Base-by-base conservation (phyloP, 148 eudicot species). In the Arbutus unedo region DNA sequence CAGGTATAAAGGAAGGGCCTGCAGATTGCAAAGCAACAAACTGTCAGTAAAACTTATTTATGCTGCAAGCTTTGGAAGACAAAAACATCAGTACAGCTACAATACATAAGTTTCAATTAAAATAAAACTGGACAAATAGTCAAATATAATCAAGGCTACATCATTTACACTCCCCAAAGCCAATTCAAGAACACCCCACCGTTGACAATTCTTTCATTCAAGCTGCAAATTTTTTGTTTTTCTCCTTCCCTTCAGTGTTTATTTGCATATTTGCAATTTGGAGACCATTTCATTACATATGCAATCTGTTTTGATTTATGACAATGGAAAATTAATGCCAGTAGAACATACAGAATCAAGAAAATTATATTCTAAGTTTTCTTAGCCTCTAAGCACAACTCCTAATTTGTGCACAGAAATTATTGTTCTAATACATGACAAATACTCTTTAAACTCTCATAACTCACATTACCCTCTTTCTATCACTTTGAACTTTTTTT, bases 1-100 rank as follows among this genome's bases (percentile, higher is more conserved):
- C 86, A 94, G 88, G 83, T 94, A 94, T 87, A 94, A 80, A 6
- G 98, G 98, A 86, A 94, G 92, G 60, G 98, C 98, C 98, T 94
- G 95, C 91, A 89, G 45, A 87, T 66, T 54, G 50, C 60, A 85
- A 84, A 84, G 75, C 62, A 82, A 56, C 76, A 14, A 68, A 71
- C 23, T 49, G 48, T 62, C 74, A 79, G 76, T 47, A 8, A 68
- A 80, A 44, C 16, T n/a, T 79, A 45, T 6, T 23, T 23, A 50
- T 31, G 8, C 75, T 67, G 31, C 44, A 38, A 31, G 3, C 5
- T 43, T 80, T 67, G 62, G 7, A 49, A 80, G 38, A 45, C 3
- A 51, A 13, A 25, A 51, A 50, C 2, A 5, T 76, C 41, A 76
- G 59, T 23, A 11, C 50, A 25, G n/a, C 38, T 19, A 45, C 1